Evolutionary conservation across 23 red algal genomes (phyloP).

Genomic region (Agarophyton chilense): DNA sequence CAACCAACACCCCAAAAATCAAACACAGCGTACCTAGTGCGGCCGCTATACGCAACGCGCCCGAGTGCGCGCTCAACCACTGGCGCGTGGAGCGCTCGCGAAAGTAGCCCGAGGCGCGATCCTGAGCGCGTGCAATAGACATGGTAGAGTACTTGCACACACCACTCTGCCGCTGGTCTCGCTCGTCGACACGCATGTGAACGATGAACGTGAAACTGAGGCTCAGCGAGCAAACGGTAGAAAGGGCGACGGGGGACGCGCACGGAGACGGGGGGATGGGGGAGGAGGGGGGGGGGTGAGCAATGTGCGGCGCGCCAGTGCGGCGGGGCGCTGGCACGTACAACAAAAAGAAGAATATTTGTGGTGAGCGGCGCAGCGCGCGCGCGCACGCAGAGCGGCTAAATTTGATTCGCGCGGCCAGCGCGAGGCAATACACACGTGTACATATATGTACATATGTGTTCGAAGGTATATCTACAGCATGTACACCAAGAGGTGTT

Average conservation of each 20-base stretch:
- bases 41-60: neutral
- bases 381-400: neutral
- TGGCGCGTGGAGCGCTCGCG: neutral
- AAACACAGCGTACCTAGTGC: neutral
- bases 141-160: slow-evolving; percentile 19
- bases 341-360: neutral
- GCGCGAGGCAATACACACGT: too few relatives aligned
- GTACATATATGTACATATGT: too few relatives aligned
- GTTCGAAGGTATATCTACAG: too few relatives aligned
- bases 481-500: too few relatives aligned
- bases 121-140: slow-evolving; percentile 13
- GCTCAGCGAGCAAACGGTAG: neutral
- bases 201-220: neutral
- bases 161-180: neutral
- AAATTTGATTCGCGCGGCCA: too few relatives aligned
- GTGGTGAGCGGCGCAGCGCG: neutral
- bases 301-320: too few relatives aligned
- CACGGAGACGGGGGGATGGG: too few relatives aligned
- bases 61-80: neutral
- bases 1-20: neutral
- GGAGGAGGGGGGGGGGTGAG: too few relatives aligned
- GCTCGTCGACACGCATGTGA: neutral
- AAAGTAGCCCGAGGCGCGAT: neutral
- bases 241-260: too few relatives aligned
- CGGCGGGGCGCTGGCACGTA: too few relatives aligned